Evolutionary conservation across 2,329 filamentous ascomycete genomes (phyloP).

Genomic region (Periglandula ipomoeae): DNA sequence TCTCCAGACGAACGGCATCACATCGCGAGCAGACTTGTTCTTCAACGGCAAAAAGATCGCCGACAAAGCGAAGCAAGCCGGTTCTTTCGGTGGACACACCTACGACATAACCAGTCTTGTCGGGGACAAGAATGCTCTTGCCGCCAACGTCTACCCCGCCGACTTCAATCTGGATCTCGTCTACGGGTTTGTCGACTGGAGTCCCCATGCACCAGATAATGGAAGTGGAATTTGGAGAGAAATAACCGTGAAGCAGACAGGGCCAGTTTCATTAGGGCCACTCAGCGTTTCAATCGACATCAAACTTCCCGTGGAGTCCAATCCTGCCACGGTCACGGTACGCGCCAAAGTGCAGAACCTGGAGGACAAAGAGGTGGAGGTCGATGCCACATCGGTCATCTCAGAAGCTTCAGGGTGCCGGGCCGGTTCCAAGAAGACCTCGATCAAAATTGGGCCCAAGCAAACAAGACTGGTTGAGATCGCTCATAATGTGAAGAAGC

Average conservation of each 20-base stretch:
- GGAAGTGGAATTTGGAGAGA: slow-evolving; percentile 55
- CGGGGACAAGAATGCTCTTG: slow-evolving; percentile 36
- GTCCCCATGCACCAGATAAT: slow-evolving; percentile 44
- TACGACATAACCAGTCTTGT: slow-evolving; percentile 44
- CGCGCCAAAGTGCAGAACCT: slow-evolving; percentile 31
- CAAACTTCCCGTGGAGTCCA: slow-evolving; percentile 11
- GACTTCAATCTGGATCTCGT: slow-evolving; percentile 51
- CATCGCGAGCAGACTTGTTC: slow-evolving; percentile 50
- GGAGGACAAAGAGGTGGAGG: slow-evolving; percentile 26
- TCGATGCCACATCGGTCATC: slow-evolving; percentile 27
- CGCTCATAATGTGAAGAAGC: slow-evolving; percentile 27
- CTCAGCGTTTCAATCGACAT: slow-evolving; percentile 37
- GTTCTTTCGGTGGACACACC: slow-evolving; percentile 45
- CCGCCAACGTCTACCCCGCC: slow-evolving; percentile 47
- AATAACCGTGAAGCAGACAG: slow-evolving; percentile 45
- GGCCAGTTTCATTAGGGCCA: slow-evolving; percentile 35
- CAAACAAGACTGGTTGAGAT: slow-evolving; percentile 28
- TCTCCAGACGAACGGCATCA: slow-evolving; percentile 50
- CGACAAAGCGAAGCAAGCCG: slow-evolving; percentile 38
- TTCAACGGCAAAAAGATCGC: slow-evolving; percentile 47
- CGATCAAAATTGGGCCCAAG: slow-evolving; percentile 27
- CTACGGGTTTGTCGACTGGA: slow-evolving; percentile 26
- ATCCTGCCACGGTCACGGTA: slow-evolving; percentile 27
- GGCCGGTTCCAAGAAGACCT: slow-evolving; percentile 18
- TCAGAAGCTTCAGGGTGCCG: slow-evolving; percentile 21